Base-by-base conservation (phyloP, 1,284 basidiomycete species). In the Trametes versicolor region DNA sequence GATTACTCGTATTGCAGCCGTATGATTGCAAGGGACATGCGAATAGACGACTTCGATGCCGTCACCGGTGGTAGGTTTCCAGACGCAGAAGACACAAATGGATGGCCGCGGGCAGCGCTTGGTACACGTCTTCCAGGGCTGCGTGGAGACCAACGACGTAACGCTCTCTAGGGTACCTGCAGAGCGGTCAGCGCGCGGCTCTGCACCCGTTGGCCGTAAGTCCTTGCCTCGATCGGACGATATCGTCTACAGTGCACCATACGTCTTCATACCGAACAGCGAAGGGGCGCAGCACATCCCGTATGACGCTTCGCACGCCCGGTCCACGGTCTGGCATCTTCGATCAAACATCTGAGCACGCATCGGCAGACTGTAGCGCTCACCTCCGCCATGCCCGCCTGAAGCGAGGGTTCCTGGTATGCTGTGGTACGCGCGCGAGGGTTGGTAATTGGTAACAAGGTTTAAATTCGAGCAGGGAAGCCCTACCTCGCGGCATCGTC, bases 131-230 rank as follows among this genome's bases (percentile, higher is more conserved):
- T 29, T 66, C 60, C 5, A 74, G 53, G 49, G 51, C 56, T 29
- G 74, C 72, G 29, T 72, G 68, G 9, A 71, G 41, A 3, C 74
- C 72, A 7, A 74, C 53, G n/a, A 54, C 57, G 60, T 75, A 75
- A 17, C 60, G 56, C 39, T 69, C 62, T 54, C 60, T 70, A 49
- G 74, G 74, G 56, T 74, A 73, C 54, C 74, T 75, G 62, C 23
- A 50, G 37, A 8, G 58, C 45, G 60, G 60, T 55, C 43, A 50
- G 25, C 59, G 37, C 57, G 25, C 23, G 54, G 55, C 36, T 13
- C 19, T 9, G 37, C 25, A 15, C 36, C 36, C 4, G 19, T 37
- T 23, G 21, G 23, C 15, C n/a, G 52, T 51, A 29, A 25, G 25
- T 57, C 51, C 70, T 70, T 50, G 64, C 72, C 65, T 63, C n/a